These are phyloP conservation scores for Camellia sinensis DNA, from an alignment of 148 eudicot genomes.

Conservation along the genomic window DNA sequence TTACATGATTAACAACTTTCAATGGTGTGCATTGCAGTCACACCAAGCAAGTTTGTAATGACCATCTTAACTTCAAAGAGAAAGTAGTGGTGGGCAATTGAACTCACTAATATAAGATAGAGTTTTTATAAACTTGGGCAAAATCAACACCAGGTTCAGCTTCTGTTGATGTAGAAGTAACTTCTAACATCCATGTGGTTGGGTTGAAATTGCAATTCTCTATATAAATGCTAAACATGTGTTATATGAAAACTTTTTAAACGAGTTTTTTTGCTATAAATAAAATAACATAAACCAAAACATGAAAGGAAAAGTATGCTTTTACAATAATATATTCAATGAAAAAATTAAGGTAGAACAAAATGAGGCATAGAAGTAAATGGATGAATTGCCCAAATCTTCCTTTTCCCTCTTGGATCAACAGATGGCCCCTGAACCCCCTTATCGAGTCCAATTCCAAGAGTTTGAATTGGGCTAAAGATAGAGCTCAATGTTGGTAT, in stretches of 20 bases:
- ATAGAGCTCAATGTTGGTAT: constrained; percentile 5
- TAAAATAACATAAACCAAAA: too few relatives aligned
- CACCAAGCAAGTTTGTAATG: neutral
- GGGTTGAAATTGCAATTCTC: constrained; percentile 53
- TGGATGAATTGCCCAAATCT: constrained; percentile 11
- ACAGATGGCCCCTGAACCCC: constrained; percentile 55
- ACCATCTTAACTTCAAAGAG: neutral
- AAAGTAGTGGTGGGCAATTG: neutral
- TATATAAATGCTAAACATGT: too few relatives aligned
- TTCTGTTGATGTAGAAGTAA: constrained; percentile 76
- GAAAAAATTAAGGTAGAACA: too few relatives aligned
- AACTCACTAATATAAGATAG: constrained; percentile 59
- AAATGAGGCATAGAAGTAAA: too few relatives aligned
- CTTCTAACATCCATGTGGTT: constrained; percentile 90
- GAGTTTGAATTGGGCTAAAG: neutral
- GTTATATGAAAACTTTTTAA: too few relatives aligned
- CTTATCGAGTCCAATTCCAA: constrained; percentile 3
- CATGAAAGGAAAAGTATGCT: too few relatives aligned
- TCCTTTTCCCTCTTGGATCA: constrained; percentile 61
- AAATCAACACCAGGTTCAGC: constrained; percentile 60
- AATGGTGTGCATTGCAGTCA: neutral
- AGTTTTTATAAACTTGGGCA: constrained; percentile 49
- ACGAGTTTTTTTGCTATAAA: too few relatives aligned
- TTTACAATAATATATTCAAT: too few relatives aligned
- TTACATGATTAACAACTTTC: neutral